These are phyloP conservation scores for Porodaedalea pini DNA, from an alignment of 1,284 basidiomycete genomes.

Conservation along the genomic window DNA sequence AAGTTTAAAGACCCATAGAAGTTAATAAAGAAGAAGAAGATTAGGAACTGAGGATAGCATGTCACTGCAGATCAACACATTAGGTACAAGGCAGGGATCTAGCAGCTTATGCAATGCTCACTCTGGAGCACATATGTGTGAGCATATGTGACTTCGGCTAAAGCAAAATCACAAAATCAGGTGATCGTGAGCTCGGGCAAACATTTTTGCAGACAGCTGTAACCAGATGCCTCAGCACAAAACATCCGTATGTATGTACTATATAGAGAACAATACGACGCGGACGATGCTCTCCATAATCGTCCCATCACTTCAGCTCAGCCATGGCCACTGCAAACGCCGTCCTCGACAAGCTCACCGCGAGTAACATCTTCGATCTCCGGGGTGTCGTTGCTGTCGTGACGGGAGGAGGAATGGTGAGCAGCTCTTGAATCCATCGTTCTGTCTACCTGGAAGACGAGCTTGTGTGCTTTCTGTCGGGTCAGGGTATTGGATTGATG, in stretches of 20 bases:
- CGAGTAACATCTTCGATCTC: slow-evolving; percentile 42
- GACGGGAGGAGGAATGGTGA: slow-evolving; percentile 45
- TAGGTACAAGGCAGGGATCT: no score
- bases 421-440: slow-evolving; percentile 18
- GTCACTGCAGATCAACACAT: no score
- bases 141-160: no score
- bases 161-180: no score
- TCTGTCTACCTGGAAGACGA: neutral
- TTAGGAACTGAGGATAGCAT: no score
- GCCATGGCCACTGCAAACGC: slow-evolving; percentile 29
- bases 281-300: neutral
- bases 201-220: no score
- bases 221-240: neutral
- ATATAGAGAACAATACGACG: neutral
- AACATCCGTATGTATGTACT: no score
- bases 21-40: no score
- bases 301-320: neutral
- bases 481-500: slow-evolving; percentile 48
- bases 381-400: slow-evolving; percentile 45
- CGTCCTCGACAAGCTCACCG: slow-evolving; percentile 36
- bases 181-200: no score
- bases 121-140: no score
- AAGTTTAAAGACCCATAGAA: no score
- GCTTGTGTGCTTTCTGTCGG: neutral
- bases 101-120: no score